Base-by-base conservation (phyloP, 2,329 filamentous ascomycete species). In the Colletotrichum tofieldiae region DNA sequence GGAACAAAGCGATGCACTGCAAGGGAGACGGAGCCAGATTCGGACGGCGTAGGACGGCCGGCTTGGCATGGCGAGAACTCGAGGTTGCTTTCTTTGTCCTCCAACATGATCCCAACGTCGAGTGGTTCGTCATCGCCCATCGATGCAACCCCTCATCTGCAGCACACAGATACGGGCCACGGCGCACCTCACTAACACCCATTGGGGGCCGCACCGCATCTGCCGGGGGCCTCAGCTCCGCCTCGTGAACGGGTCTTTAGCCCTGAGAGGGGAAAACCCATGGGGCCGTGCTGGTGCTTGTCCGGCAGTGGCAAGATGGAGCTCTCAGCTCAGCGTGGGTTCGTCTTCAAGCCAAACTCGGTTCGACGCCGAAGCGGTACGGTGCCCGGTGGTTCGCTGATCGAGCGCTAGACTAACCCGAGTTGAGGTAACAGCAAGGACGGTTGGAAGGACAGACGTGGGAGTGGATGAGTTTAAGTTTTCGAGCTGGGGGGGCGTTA, bases 401-500 rank as follows among this genome's bases (percentile, higher is more conserved):
- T 18, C 23, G 43, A 56, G 26, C 37, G 20, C 51, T 20, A 20
- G 52, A 49, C 59, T 39, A 49, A 12, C 29, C 41, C 51, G 2
- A 58, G 26, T 41, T 14, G 49, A 56, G 32, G 58, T n/a, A 43
- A 51, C 18, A 26, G 23, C 23, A 26, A 2, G 23, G 23, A 26
- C 23, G 23, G 23, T 26, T 26, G 23, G 23, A 26, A 26, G 23
- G 23, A 26, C 23, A 26, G 23, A 26, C 51, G 29, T 26, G 43
- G 12, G 41, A 23, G 26, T 43, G 16, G 41, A 23, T 18, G 65
- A 52, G 47, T 67, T 55, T 54, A 47, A 9, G 45, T 4, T 49
- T 49, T n/a, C 23, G 12, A 61, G 65, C 45, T 61, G 23, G 45
- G 65, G 65, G 23, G 61, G 51, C 14, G 41, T 43, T 37, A 11